phyloP scores from a whole-genome alignment of 176 grass and related monocot genomes.

The Tillandsia fasciculata region DNA sequence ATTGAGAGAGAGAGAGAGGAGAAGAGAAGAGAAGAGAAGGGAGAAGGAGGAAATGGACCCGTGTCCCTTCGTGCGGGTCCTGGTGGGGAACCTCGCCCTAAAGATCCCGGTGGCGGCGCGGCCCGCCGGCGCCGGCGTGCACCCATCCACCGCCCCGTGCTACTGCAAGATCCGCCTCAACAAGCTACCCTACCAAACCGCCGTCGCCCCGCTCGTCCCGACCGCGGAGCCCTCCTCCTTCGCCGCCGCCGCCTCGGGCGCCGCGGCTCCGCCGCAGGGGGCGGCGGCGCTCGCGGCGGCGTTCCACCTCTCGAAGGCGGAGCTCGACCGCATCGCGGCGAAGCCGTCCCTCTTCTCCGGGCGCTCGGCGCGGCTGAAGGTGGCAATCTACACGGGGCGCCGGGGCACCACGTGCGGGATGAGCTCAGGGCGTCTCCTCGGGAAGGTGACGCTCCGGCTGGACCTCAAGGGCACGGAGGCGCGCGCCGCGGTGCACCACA shows the following conservation, averaged over 20 bases:
- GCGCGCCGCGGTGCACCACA: constrained; percentile 42
- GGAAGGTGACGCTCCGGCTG: constrained; percentile 55
- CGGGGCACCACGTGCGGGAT: constrained; percentile 44
- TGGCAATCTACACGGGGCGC: constrained; percentile 59
- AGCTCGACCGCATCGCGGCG: constrained; percentile 42
- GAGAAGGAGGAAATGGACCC: constrained; percentile 52
- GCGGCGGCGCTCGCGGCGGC: constrained; percentile 7
- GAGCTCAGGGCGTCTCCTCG: constrained; percentile 50
- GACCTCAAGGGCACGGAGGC: constrained; percentile 58
- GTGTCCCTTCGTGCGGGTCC: constrained; percentile 87
- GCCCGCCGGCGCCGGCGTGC: constrained; percentile 38
- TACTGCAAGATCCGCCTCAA: constrained; percentile 82
- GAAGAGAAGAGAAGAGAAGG: background rate
- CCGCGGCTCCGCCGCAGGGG: background rate
- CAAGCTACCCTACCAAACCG: constrained; percentile 46
- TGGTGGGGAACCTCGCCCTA: constrained; percentile 70
- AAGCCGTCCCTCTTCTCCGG: constrained; percentile 58
- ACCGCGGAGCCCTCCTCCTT: constrained; percentile 12
- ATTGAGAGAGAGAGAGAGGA: background rate
- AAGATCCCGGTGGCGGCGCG: constrained; percentile 48
- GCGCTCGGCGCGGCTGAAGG: constrained; percentile 39
- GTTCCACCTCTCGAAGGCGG: constrained; percentile 12
- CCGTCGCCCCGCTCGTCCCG: constrained; percentile 32
- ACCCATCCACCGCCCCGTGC: constrained; percentile 53
- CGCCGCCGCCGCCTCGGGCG: background rate